A percentile compares a stretch with the other conserved stretches of the same genome.
Evolutionary conservation across 129 eudicot species (phyloP).

Genomic region (Escallonia herrerae): DNA sequence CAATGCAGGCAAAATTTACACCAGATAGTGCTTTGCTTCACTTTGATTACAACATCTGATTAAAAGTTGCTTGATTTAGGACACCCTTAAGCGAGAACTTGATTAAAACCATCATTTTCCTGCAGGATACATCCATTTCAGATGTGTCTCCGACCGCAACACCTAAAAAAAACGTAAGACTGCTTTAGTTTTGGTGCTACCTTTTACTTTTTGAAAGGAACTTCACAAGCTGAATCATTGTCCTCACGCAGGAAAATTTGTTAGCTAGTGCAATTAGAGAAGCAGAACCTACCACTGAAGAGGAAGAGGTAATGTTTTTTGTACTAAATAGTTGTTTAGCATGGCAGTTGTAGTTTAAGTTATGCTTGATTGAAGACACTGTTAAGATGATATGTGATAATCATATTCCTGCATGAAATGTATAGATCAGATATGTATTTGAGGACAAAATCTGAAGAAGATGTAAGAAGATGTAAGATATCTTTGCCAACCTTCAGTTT

Average conservation of each 20-base stretch:
- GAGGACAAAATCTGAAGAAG: background rate
- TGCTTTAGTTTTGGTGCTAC: background rate
- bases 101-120: background rate
- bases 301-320: slow-evolving; percentile 17
- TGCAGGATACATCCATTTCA: slow-evolving; percentile 13
- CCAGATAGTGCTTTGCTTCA: slow-evolving; percentile 25
- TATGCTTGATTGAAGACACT: background rate
- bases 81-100: background rate
- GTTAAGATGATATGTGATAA: background rate
- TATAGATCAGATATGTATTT: slow-evolving; percentile 7
- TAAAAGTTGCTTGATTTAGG: too few species aligned
- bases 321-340: background rate
- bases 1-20: slow-evolving; percentile 30
- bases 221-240: background rate
- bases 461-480: background rate
- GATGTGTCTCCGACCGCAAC: slow-evolving; percentile 2
- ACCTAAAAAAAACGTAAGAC: slow-evolving; percentile 3
- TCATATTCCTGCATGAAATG: slow-evolving; percentile 8
- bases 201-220: background rate
- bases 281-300: slow-evolving; percentile 6
- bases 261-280: slow-evolving; percentile 6
- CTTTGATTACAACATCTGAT: background rate
- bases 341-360: too few species aligned
- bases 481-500: background rate
- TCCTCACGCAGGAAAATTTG: slow-evolving; percentile 16